phyloP scores from a whole-genome alignment of 2,329 filamentous ascomycete genomes.

The Stachybotrys chlorohalonatus region DNA sequence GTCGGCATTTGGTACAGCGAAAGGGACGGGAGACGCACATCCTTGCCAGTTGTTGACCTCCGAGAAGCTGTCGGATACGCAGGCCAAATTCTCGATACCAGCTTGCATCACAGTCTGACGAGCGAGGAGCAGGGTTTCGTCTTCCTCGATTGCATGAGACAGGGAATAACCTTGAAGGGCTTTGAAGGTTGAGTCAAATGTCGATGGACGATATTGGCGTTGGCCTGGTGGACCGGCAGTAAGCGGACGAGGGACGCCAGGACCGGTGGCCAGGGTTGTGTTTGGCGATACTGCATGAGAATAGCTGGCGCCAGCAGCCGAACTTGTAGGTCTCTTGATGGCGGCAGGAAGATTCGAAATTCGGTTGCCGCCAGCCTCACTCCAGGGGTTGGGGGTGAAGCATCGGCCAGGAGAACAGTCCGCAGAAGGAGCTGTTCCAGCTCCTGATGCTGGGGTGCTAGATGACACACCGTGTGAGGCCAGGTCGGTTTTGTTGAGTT shows the following conservation, averaged over 20 bases:
- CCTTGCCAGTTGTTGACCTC: neutral
- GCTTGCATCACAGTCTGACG: constrained; percentile 12
- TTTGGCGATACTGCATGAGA: neutral
- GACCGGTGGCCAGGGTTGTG: constrained; percentile 19
- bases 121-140: constrained; percentile 12
- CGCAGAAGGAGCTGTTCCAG: neutral
- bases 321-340: neutral
- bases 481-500: neutral
- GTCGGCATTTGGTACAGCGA: neutral
- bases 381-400: neutral
- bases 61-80: neutral
- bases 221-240: constrained; percentile 47
- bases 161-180: constrained; percentile 17
- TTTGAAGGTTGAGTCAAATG: constrained; percentile 29
- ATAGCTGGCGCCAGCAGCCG: neutral
- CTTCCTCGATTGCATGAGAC: constrained; percentile 12
- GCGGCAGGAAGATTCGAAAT: neutral
- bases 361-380: neutral
- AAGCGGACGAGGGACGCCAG: constrained; percentile 38
- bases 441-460: neutral
- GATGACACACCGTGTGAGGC: neutral
- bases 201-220: constrained; percentile 37
- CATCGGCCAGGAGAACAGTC: neutral
- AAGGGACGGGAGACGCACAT: neutral
- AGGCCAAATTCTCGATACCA: constrained; percentile 9